Base-by-base conservation (phyloP, 306 rosid genomes). In the Cajanus cajan region DNA sequence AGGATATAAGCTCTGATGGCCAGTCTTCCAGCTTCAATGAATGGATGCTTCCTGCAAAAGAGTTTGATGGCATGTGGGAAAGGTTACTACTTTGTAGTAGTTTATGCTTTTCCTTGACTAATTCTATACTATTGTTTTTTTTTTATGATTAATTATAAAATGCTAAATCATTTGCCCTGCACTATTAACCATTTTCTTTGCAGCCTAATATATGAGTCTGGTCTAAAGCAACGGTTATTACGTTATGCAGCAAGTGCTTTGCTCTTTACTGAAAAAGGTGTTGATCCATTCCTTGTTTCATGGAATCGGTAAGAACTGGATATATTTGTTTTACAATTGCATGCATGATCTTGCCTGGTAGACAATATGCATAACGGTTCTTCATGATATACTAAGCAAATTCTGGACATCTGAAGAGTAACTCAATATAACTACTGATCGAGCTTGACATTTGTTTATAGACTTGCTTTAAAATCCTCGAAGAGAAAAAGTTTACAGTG, bases 61-160 rank as follows among this genome's bases (percentile, higher is more conserved):
- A 92, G 84, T 95, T 95, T 77, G 96, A 92, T 85, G 98, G 98
- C 88, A 84, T 95, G 82, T 95, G 98, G 98, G 98, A 95, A 92
- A 95, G 98, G 98, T 92, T 63, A 71, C 64, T 74, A 65, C 72
- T 80, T 69, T 79, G 47, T 71, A 73, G 80, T 79, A 68, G 58
- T 80, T 59, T 28, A 8, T 77, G 57, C 73, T 69, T 64, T 62
- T 36, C 58, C 36, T 75, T 74, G 47, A 71, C 63, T 51, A 37
- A 16, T 80, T 33, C 18, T 36, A 47, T 55, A 10, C 43, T 69
- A 48, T 50, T 52, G 18, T 68, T 37, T 14, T 10, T 83, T 76
- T 76, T 72, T 21, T 25, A 7, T 63, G 50, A 39, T 63, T 52
- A 9, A 45, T 19, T 21, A 51, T 43, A 7, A 28, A 72, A 76